phyloP scores from a whole-genome alignment of 192 early-diverging fungal species.

The Piromyces finnis region DNA sequence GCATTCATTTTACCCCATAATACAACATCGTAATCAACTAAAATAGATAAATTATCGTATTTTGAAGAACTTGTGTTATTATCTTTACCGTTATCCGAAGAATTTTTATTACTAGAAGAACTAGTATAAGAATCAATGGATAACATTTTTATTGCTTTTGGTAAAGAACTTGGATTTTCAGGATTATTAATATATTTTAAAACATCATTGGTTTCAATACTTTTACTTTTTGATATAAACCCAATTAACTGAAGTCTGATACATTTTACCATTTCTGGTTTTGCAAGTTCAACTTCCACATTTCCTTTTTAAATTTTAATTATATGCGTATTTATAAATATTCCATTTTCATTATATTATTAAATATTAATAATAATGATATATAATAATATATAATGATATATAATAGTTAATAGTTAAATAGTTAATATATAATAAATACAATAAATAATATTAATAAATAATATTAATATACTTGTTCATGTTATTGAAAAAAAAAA shows the following conservation, averaged over 20 bases:
- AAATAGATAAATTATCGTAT: neutral
- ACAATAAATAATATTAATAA: no score
- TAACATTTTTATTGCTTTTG: neutral
- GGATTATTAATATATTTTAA: neutral
- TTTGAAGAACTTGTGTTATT: neutral
- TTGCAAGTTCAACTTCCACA: neutral
- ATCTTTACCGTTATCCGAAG: neutral
- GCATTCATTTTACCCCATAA: neutral
- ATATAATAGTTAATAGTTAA: no score
- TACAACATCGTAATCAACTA: neutral
- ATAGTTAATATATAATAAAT: no score
- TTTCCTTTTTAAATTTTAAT: no score
- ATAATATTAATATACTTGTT: no score
- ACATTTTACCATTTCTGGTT: neutral
- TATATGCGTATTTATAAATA: no score
- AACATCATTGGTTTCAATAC: neutral
- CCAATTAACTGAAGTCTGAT: neutral
- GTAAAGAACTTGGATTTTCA: neutral
- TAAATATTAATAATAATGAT: no score
- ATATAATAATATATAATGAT: no score
- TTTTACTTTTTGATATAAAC: neutral
- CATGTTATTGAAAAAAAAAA: no score
- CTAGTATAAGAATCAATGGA: neutral
- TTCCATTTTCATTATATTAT: no score
- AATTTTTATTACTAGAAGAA: neutral